Base-by-base conservation (phyloP, 257 asterid genomes). In the Lavandula angustifolia region DNA sequence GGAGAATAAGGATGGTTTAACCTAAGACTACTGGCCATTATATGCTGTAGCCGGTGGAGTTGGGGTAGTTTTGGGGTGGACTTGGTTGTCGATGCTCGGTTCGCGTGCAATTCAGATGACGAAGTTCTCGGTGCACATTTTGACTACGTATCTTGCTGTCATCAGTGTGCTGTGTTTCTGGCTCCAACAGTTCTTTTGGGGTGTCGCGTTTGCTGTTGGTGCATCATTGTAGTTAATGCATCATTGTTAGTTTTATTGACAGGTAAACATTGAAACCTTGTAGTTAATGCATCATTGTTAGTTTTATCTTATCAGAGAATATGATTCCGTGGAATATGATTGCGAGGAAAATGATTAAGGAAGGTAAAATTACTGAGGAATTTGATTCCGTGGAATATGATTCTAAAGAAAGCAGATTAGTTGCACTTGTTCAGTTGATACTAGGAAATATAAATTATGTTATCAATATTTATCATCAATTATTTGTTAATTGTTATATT, bases 61-160 rank as follows among this genome's bases (percentile, higher is more conserved):
- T 54, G 99, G 92, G 54, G 81, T 90, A 6, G 46, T 80, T 69
- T 75, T 89, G 57, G 99, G 96, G 17, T 92, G 96, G 88, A 66
- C 77, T 71, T 92, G 99, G 99, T 74, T 89, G 82, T 73, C 88
- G 64, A 74, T 92, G 35, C 91, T 92, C 10, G 95, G 96, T 69
- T 85, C 96, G 40, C 80, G 76, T 31, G 95, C 86, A 17, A 83
- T 65, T 76, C 88, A 77, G 73, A 84, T 92, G 79, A 84, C 90
- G 96, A 92, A 92, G 76, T 75, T 92, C 62, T 81, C 96, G 0
- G 96, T 92, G 66, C 99, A 92, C 66, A 68, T 89, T 49, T 79
- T 92, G 84, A 87, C 99, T 51, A 89, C 99, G 22, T 92, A 89
- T 81, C 96, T 92, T 74, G 99, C 99, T 52, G 96, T 89, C 63